These are phyloP conservation scores for Thraustochytrium sp. DNA, from an alignment of 352 stramenopile species.

Conservation along the genomic window DNA sequence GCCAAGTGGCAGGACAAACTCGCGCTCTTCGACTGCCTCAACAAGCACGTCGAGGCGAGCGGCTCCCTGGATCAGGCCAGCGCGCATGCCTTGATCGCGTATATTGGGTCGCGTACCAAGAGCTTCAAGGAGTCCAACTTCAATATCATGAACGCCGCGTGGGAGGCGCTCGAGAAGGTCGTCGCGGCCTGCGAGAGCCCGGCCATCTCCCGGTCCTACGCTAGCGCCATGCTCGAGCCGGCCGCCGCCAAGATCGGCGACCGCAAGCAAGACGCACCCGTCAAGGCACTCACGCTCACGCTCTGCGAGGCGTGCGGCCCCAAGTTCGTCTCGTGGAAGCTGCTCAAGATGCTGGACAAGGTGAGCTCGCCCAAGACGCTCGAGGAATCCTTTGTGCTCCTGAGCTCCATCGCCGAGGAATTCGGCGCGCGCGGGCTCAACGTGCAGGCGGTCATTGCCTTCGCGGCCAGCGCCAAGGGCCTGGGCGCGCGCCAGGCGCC, in stretches of 20 bases:
- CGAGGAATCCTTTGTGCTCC: not conserved
- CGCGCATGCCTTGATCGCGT: conserved; percentile 1
- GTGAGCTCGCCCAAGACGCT: conserved; percentile 9
- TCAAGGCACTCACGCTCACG: not conserved
- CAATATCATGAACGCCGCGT: conserved; percentile 35
- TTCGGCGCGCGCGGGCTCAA: not conserved
- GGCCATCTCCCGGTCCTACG: not conserved
- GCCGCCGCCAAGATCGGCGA: conserved; percentile 22
- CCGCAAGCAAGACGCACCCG: not conserved
- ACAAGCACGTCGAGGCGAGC: not conserved
- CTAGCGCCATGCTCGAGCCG: not conserved
- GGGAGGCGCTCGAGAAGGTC: not conserved
- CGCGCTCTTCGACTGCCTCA: not conserved
- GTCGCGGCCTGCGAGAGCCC: not conserved
- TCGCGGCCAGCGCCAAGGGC: not conserved
- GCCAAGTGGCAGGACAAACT: conserved; percentile 39
- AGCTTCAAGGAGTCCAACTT: conserved; percentile 39
- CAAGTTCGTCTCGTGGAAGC: conserved; percentile 14
- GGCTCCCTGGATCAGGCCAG: not conserved
- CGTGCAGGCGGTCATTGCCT: conserved; percentile 8
- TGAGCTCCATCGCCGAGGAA: not conserved
- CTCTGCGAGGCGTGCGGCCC: conserved; percentile 15
- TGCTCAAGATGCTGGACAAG: not conserved
- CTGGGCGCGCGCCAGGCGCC: conserved; percentile 23
- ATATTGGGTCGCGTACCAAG: not conserved